Conservation (phyloP, 1,139 yeast genomes). For the Candida tetrigidarum region DNA sequence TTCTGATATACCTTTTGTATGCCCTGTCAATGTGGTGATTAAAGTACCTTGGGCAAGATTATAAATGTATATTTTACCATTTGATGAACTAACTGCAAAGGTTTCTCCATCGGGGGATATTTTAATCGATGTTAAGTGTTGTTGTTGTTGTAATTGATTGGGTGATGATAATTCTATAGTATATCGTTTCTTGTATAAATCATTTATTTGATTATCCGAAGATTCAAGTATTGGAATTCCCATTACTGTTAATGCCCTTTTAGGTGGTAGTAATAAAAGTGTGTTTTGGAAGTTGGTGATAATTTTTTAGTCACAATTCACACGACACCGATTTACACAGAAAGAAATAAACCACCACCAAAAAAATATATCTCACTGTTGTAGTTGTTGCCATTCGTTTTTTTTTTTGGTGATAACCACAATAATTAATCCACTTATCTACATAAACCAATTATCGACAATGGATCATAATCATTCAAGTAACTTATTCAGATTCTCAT, state of each 20-base stretch:
- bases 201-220: conserved; percentile 4
- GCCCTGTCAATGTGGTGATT: conserved; percentile 57
- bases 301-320: not conserved
- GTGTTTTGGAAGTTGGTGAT: conserved; percentile 1
- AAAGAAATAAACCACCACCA: not conserved
- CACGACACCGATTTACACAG: not conserved
- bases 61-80: conserved; percentile 32
- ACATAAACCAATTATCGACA: too few relatives aligned
- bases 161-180: conserved; percentile 10
- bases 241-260: conserved; percentile 2
- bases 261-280: not conserved
- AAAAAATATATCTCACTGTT: not conserved
- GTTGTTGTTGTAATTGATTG: too few relatives aligned
- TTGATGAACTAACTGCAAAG: conserved; percentile 60
- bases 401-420: not conserved
- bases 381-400: too few relatives aligned
- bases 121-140: conserved; percentile 50
- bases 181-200: conserved; percentile 9
- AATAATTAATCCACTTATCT: not conserved
- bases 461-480: conserved; percentile 17
- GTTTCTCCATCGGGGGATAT: conserved; percentile 67
- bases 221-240: conserved; percentile 7
- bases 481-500: conserved; percentile 18
- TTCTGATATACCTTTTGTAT: conserved; percentile 70
- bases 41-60: conserved; percentile 21